These are phyloP conservation scores for Mycena maculata DNA, from an alignment of 768 basidiomycete species.

Conservation along the genomic window DNA sequence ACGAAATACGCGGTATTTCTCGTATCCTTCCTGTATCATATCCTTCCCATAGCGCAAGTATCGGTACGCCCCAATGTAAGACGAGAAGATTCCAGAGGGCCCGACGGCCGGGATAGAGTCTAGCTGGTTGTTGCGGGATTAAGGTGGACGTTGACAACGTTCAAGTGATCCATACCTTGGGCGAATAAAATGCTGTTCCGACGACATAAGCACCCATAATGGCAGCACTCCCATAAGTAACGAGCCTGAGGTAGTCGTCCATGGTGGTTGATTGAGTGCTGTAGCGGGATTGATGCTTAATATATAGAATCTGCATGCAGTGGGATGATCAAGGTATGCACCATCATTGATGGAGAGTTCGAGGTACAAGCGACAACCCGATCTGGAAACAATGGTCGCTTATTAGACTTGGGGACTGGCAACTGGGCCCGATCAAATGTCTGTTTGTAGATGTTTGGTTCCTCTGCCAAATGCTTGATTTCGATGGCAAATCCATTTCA, in stretches of 20 bases:
- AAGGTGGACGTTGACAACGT: too few species aligned
- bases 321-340: neutral
- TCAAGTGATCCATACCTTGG: neutral
- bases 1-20: conserved; percentile 31
- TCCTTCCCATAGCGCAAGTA: conserved; percentile 24
- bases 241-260: conserved; percentile 19
- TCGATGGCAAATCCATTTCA: too few species aligned
- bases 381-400: too few species aligned
- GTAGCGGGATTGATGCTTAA: neutral
- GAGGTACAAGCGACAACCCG: too few species aligned
- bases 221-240: conserved; percentile 13
- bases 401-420: too few species aligned
- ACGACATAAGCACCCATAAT: conserved; percentile 12
- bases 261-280: neutral
- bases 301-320: neutral
- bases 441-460: too few species aligned
- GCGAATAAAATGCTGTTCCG: neutral
- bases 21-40: conserved; percentile 25
- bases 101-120: conserved; percentile 28
- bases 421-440: too few species aligned
- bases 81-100: conserved; percentile 27
- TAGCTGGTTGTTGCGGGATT: conserved; percentile 7
- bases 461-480: too few species aligned
- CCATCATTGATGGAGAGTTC: too few species aligned
- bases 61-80: conserved; percentile 21